A percentile compares a stretch with the other conserved stretches of the same genome.
phyloP scores from a whole-genome alignment of 139 green algal species.

The Pseudopediastrum boryanum region DNA sequence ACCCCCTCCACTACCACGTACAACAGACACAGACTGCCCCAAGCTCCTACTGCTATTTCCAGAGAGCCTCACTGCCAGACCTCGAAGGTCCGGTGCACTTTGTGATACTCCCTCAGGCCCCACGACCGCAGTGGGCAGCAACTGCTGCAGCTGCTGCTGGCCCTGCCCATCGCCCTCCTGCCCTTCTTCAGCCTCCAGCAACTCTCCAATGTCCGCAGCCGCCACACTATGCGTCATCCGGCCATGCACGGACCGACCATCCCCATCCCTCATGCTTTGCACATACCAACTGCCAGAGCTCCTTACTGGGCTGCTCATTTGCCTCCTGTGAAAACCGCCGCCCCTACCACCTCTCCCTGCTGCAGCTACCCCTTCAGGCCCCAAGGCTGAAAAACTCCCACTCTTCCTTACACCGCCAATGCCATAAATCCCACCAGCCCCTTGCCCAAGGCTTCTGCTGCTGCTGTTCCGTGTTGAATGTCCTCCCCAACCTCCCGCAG shows the following conservation, averaged over 20 bases:
- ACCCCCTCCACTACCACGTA: too few species aligned
- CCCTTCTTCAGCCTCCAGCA: slow-evolving; percentile 11
- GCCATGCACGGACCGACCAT: too few species aligned
- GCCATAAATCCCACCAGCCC: background rate
- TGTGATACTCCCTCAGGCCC: background rate
- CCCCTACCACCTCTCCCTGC: background rate
- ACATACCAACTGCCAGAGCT: background rate
- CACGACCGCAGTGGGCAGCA: background rate
- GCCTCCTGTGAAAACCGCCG: background rate
- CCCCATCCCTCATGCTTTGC: background rate
- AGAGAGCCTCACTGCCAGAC: background rate
- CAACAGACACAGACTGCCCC: too few species aligned
- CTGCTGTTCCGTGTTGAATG: background rate
- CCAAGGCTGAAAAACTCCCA: background rate
- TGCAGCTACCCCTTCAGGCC: background rate
- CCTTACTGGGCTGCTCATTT: background rate
- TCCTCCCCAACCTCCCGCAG: background rate
- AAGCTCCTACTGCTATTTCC: background rate
- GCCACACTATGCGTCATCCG: slow-evolving; percentile 12
- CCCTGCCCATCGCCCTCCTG: background rate
- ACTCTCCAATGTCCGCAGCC: background rate
- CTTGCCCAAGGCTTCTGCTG: slow-evolving; percentile 2
- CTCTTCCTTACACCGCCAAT: background rate
- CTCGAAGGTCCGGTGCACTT: slow-evolving; percentile 27
- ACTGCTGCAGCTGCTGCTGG: slow-evolving; percentile 6